phyloP scores from a whole-genome alignment of 306 rosid genomes.

The Pueraria montana region DNA sequence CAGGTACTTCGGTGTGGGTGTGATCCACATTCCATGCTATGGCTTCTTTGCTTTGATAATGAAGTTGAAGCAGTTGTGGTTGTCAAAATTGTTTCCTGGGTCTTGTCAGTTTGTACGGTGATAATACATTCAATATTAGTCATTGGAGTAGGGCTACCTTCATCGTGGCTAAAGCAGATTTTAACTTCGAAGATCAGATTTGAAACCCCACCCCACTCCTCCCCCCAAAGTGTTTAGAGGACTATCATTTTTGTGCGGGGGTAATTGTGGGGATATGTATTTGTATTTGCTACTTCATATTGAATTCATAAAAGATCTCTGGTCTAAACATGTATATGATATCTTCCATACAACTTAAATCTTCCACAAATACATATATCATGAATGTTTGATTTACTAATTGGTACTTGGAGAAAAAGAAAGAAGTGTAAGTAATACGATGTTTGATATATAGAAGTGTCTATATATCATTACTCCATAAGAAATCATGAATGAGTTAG shows the following conservation, averaged over 20 bases:
- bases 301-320: slow-evolving; percentile 31
- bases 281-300: slow-evolving; percentile 7
- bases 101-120: slow-evolving; percentile 59
- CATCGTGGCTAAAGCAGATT: slow-evolving; percentile 11
- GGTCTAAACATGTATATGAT: background rate
- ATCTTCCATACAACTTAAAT: slow-evolving; percentile 17
- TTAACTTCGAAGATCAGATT: background rate
- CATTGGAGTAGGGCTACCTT: background rate
- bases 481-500: no score
- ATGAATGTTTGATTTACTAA: no score
- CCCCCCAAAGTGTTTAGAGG: background rate
- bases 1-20: slow-evolving; percentile 86
- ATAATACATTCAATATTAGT: slow-evolving; percentile 39
- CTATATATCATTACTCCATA: no score
- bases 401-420: no score
- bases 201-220: background rate
- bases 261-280: background rate
- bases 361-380: no score
- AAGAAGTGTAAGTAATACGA: no score
- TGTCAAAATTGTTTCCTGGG: slow-evolving; percentile 65
- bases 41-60: slow-evolving; percentile 64
- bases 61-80: slow-evolving; percentile 62
- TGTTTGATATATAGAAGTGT: no score
- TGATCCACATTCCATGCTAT: slow-evolving; percentile 81
- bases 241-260: background rate